phyloP scores from a whole-genome alignment of 2,329 filamentous ascomycete species.

The Claviceps sp. region DNA sequence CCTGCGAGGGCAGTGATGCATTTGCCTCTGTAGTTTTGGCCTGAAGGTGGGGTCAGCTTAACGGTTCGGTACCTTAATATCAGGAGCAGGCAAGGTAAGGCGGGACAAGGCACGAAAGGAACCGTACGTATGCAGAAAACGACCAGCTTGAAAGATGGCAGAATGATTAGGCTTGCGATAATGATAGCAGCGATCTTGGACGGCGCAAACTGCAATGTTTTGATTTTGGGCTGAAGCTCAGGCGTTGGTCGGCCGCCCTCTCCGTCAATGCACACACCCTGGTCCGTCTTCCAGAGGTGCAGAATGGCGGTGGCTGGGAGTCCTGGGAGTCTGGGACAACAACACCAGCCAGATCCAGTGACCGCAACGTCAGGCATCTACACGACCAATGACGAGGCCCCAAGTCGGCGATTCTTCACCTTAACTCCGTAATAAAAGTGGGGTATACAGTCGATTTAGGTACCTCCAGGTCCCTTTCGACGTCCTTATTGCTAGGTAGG shows the following conservation, averaged over 20 bases:
- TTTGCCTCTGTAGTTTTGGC: constrained; percentile 2
- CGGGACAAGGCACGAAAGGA: background rate
- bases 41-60: background rate
- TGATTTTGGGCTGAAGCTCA: constrained; percentile 7
- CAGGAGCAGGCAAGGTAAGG: background rate
- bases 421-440: no score
- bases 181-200: background rate
- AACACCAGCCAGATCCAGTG: no score
- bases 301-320: background rate
- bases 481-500: no score
- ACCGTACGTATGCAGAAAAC: background rate
- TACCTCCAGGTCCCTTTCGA: no score
- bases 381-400: no score
- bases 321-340: no score
- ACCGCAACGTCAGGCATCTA: no score
- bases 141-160: background rate
- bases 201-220: constrained; percentile 2
- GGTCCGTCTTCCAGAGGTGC: background rate
- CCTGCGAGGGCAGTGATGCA: constrained; percentile 5
- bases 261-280: background rate
- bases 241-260: background rate
- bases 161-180: background rate
- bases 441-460: no score
- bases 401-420: no score
- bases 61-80: background rate